phyloP scores from a whole-genome alignment of 108 stramenopile species.

The Cyclotella distinguenda region DNA sequence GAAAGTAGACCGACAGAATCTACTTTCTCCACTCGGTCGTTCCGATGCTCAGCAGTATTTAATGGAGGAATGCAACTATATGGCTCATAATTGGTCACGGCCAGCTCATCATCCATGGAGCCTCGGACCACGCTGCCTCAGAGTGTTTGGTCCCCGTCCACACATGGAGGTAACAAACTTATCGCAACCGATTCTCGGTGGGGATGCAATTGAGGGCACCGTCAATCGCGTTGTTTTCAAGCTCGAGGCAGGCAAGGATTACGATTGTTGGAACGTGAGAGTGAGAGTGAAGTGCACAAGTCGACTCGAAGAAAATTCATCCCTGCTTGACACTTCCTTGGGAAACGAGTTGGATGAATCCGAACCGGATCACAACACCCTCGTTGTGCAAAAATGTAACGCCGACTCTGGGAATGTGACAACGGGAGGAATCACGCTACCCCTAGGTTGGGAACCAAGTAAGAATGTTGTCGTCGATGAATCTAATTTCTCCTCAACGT shows the following conservation, averaged over 20 bases:
- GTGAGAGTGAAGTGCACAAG: slow-evolving; percentile 42
- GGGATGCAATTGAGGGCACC: slow-evolving; percentile 78
- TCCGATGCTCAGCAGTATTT: slow-evolving; percentile 37
- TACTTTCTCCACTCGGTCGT: slow-evolving; percentile 35
- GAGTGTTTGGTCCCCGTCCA: slow-evolving; percentile 68
- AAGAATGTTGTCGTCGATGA: slow-evolving; percentile 24
- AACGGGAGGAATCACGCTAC: slow-evolving; percentile 52
- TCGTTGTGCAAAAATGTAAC: slow-evolving; percentile 39
- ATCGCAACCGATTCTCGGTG: slow-evolving; percentile 50
- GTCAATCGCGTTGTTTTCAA: slow-evolving; percentile 76
- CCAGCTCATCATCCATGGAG: slow-evolving; percentile 55
- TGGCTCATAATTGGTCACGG: slow-evolving; percentile 70
- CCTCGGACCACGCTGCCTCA: slow-evolving; percentile 71
- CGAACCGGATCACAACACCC: slow-evolving; percentile 10
- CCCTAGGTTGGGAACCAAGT: slow-evolving; percentile 65
- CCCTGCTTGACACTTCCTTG: not conserved
- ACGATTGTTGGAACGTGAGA: slow-evolving; percentile 59
- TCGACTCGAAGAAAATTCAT: slow-evolving; percentile 18
- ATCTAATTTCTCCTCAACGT: slow-evolving; percentile 16
- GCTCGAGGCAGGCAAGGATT: slow-evolving; percentile 52
- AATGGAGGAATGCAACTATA: slow-evolving; percentile 81
- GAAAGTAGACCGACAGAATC: slow-evolving; percentile 14
- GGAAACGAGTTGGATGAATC: slow-evolving; percentile 5
- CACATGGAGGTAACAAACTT: slow-evolving; percentile 65
- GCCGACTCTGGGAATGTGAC: slow-evolving; percentile 24